Base-by-base conservation (phyloP, 1,284 basidiomycete species). In the Tilletiaria anomala region DNA sequence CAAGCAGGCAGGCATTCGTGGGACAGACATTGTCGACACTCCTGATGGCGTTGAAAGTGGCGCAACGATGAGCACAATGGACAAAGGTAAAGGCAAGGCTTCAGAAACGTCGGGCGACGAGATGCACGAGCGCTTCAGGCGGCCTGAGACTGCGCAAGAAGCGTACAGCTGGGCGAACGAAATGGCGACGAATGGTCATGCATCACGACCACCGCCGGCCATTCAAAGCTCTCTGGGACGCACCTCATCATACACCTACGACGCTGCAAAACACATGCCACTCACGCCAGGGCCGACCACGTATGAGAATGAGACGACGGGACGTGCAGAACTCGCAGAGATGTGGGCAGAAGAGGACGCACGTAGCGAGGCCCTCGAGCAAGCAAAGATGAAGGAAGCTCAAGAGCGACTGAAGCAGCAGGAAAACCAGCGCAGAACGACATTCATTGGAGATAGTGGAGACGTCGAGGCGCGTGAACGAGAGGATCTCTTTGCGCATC, bases 1-100 rank as follows among this genome's bases (percentile, higher is more conserved):
- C 65, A 77, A 78, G 11, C 76, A 82, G 54, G 75, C 88, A n/a
- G 76, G 82, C 6, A 80, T 93, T 1, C 77, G 86, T 44, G 85
- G 82, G 15, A 78, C 83, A 58, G 70, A 80, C 41, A 78, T 89
- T 67, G 79, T 89, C 37, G 54, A 56, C 18, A 51, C 37, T n/a
- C n/a, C 26, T 29, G n/a, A n/a, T n/a, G n/a, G n/a, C n/a, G n/a
- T n/a, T n/a, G 39, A 45, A 17, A 37, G 36, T 15, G 33, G 39
- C 10, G 20, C 19, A 11, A n/a, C 40, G 8, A 19, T 32, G 3
- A 12, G 23, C 4, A 32, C 22, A 12, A 21, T 18, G 39, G 45
- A 44, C 29, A 45, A 46, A 16, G 55, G 47, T 29, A 63, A 61
- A 37, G 58, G 48, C 34, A 58, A 54, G 35, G 55, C 44, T 12